Evolutionary conservation across 179 eudicot genomes (phyloP), one percentile per base, ranked within the genome.

Genomic region (Carnegiea gigantea): DNA sequence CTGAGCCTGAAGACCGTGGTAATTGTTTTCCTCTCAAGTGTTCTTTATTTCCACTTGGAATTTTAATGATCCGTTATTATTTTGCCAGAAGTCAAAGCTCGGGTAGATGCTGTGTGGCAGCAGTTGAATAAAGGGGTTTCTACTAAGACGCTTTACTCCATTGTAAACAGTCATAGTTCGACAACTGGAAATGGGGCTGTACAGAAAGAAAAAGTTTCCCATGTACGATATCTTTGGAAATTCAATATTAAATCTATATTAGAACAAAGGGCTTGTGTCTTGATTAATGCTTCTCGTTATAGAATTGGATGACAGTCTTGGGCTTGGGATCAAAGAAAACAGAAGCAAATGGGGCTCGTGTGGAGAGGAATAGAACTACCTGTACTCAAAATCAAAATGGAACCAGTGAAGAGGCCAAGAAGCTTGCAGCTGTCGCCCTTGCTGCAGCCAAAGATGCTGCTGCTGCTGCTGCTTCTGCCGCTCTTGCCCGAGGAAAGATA

Each of bases 391-490:
- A 90, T 84, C 89, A 89, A 62, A 90, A 90, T 84, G 92, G 90
- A 75, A 84, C 76, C 76, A 85, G 89, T 82, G 97, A 92, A 76
- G 98, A 94, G 77, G 90, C 95, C 33, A 94, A 86, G 87, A 94
- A 79, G 84, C 85, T 94, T 78, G 99, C 99, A 75, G 93, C 95
- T 77, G 92, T 94, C 79, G 99, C 99, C 82, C 91, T 96, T 62
- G 88, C 92, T 46, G 97, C 98, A 23, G 96, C 92, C 33, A 90
- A 83, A 86, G 95, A 92, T 78, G 88, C 93, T 78, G 87, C 91
- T 74, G 86, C 91, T 74, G 86, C 89, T 75, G 86, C 89, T 83
- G 87, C 89, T 82, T 75, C 89, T 70, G 76, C 79, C 21, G 86
- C 89, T 82, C 80, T 86, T 14, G 82, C 87, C 79, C 87, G 78